Evolutionary conservation across 176 grass and related monocot genomes (phyloP), one percentile per base, ranked within the genome.

Genomic region (Triticum monococcum): DNA sequence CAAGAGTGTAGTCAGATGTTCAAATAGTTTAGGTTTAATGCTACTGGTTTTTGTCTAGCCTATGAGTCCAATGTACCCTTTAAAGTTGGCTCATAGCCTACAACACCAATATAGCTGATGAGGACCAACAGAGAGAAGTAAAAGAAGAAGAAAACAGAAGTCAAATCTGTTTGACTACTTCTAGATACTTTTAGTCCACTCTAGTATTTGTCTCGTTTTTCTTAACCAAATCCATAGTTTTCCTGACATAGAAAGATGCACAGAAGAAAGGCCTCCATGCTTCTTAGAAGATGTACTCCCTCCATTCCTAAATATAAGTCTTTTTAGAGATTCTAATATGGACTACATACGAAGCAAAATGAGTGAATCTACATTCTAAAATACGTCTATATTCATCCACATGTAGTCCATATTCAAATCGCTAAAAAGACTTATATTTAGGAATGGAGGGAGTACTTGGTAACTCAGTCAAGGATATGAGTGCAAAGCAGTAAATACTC

Each of bases 211-310:
- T 52, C 17, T 52, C 7, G 16, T 54, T 54, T 54, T 54, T 54
- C 50, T 54, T 54, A 16, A 54, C 50, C 16, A 6, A 72, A 74
- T 43, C 69, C 57, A 26, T 63, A 45, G 41, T 12, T 83, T 73
- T 12, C 23, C 71, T 63, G 41, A 68, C 52, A 87, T 61, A 69
- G 40, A 65, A 90, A 72, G 33, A 40, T 73, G 24, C 52, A 56
- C 30, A 79, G 24, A 90, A 59, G 22, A 73, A 72, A 69, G 22
- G 20, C 46, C 38, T 36, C 48, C n/a, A 28, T 26, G 14, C 43
- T 74, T 24, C 9, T 74, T 43, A 76, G 45, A 76, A 65, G 36
- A 48, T 63, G 37, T 74, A 28, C 7, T 37, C 36, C 36, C 36
- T 37, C 36, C 36, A 7, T 37, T 37, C 36, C 7, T 37, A 37